Base-by-base conservation (phyloP, 164 flowering plant genomes). In the Vitis rotundifolia region DNA sequence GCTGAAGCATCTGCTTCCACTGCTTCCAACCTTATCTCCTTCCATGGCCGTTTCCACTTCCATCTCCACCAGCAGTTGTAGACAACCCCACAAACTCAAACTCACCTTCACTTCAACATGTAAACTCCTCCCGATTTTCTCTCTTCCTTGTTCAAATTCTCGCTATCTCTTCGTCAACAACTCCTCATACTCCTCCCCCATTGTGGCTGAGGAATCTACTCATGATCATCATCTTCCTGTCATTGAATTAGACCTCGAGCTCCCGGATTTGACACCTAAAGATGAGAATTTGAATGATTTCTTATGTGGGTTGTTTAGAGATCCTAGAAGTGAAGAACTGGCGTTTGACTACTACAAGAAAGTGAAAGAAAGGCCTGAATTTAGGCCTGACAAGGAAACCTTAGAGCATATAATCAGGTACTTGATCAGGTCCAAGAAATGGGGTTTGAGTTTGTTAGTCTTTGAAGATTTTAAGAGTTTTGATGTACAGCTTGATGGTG, bases 361-460 rank as follows among this genome's bases (percentile, higher is more conserved):
- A 68, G 92, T 85, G 9, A 91, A 85, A 71, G 63, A 60, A 18
- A 69, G 31, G 29, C 78, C 79, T 2, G 87, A 73, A 4, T 91
- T 87, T 64, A 76, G 64, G 28, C 97, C 97, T 7, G 68, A 77
- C 28, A 70, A 68, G 47, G 29, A 70, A 9, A 80, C 86, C 2
- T 18, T 85, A 15, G 81, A 83, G 78, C 83, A 71, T 64, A 61
- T 91, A 18, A 65, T 81, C 79, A 84, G 87, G 88, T 87, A 82
- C 55, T 78, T 89, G 76, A 57, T 84, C 9, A 79, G 73, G 18
- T 73, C 78, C 3, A 81, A 82, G 76, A 84, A 81, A 54, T 93
- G 98, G 98, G 79, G 66, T 66, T 75, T 54, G 12, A 69, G 91
- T 55, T 49, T 67, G 0, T 61, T 60, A 11, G 61, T 90, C 29